A percentile compares a stretch with the other conserved stretches of the same genome.
These are phyloP conservation scores for Phialophora chinensis DNA, from an alignment of 2,329 filamentous ascomycete genomes.

Conservation along the genomic window DNA sequence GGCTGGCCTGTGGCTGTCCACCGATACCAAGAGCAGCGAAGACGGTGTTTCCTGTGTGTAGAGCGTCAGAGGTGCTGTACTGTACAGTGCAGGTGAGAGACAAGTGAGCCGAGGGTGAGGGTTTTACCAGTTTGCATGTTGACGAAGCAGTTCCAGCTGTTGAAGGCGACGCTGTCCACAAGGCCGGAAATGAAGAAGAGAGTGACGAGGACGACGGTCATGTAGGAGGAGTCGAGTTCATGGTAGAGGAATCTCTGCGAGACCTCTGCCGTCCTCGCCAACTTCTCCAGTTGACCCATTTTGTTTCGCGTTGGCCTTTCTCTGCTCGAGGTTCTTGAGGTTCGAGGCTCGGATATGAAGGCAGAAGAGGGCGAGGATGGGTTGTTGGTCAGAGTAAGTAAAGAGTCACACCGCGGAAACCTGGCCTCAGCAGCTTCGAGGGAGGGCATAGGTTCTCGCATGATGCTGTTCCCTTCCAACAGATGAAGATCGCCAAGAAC, in stretches of 20 bases:
- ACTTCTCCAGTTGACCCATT: constrained; percentile 21
- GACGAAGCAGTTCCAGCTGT: constrained; percentile 55
- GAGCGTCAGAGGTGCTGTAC: neutral
- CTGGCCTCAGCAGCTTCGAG: constrained; percentile 13
- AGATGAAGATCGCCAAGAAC: constrained; percentile 15
- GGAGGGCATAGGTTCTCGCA: constrained; percentile 10
- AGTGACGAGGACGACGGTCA: constrained; percentile 41
- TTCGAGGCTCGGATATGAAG: neutral
- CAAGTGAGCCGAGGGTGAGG: constrained; percentile 7
- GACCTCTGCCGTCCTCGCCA: constrained; percentile 7
- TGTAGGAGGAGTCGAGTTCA: constrained; percentile 35
- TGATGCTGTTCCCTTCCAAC: neutral
- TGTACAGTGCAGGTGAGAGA: constrained; percentile 1
- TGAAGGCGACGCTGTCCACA: constrained; percentile 54
- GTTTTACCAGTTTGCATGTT: constrained; percentile 55
- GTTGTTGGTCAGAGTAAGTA: constrained; percentile 27
- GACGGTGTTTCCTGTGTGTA: constrained; percentile 49
- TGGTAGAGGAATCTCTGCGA: constrained; percentile 31
- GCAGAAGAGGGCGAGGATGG: constrained; percentile 4
- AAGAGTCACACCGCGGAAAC: constrained; percentile 17
- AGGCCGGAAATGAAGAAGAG: constrained; percentile 53
- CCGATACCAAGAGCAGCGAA: constrained; percentile 52
- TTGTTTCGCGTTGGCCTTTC: constrained; percentile 15
- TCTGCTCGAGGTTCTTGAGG: constrained; percentile 9
- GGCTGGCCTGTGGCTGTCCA: constrained; percentile 47